Conservation (phyloP, 1,139 yeast species). For the Candida labiduridarum region DNA sequence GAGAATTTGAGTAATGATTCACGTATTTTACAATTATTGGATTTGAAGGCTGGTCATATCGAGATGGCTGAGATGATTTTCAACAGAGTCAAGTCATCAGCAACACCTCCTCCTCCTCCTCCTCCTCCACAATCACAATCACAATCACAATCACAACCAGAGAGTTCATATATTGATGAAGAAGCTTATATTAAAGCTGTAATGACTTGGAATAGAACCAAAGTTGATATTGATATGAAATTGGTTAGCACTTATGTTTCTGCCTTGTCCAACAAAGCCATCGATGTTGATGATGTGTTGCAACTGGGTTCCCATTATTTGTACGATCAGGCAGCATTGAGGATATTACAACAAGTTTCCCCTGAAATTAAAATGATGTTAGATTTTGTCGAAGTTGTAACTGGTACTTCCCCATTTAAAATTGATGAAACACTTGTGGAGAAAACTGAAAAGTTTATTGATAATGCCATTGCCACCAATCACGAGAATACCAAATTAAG, state of each 20-base stretch:
- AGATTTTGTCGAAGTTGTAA: conserved; percentile 16
- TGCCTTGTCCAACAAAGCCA: conserved; percentile 31
- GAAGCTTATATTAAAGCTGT: background rate
- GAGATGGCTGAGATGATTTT: conserved; percentile 32
- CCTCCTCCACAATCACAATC: background rate
- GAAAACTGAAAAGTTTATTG: conserved; percentile 20
- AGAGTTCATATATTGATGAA: too few relatives aligned
- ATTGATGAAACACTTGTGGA: conserved; percentile 4
- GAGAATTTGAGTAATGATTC: conserved; percentile 19
- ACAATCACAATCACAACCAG: too few relatives aligned
- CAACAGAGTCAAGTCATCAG: conserved; percentile 28
- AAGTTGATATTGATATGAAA: conserved; percentile 17
- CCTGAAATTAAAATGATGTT: conserved; percentile 33
- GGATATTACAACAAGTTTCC: conserved; percentile 11
- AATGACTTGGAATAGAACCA: conserved; percentile 3
- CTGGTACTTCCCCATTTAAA: conserved; percentile 5
- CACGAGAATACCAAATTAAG: too few relatives aligned
- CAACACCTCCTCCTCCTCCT: conserved; percentile 30
- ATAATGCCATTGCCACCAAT: conserved; percentile 8
- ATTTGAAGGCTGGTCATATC: conserved; percentile 31
- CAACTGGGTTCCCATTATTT: conserved; percentile 32
- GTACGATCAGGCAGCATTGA: conserved; percentile 23
- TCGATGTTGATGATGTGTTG: conserved; percentile 28
- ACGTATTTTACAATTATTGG: conserved; percentile 27
- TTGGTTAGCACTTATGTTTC: conserved; percentile 32